These are phyloP conservation scores for Schwanniomyces sp. DNA, from an alignment of 805 yeast species.

Conservation along the genomic window DNA sequence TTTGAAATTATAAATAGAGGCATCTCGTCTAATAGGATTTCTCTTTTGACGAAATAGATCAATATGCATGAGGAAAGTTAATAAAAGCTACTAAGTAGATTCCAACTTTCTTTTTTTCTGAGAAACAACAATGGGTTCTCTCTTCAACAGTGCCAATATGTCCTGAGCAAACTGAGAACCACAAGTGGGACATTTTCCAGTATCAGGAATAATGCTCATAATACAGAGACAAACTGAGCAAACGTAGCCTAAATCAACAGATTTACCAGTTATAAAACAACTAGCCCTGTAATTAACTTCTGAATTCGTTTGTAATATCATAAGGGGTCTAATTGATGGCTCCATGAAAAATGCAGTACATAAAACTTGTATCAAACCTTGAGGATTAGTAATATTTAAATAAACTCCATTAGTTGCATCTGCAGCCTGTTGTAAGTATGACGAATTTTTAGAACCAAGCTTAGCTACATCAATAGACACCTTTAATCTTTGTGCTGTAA, in stretches of 20 bases:
- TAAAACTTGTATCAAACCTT: slow-evolving; percentile 81
- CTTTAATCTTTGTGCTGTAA: slow-evolving; percentile 91
- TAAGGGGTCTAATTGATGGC: slow-evolving; percentile 73
- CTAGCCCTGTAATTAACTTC: slow-evolving; percentile 93
- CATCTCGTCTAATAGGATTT: slow-evolving; percentile 8
- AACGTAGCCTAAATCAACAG: slow-evolving; percentile 91
- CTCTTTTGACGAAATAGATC: slow-evolving; percentile 1
- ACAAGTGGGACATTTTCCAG: slow-evolving; percentile 81
- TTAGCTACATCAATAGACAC: slow-evolving; percentile 91
- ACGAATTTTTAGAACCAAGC: slow-evolving; percentile 59
- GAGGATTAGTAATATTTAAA: slow-evolving; percentile 62
- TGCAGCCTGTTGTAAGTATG: slow-evolving; percentile 91
- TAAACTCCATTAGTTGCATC: slow-evolving; percentile 94
- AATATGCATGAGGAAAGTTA: background rate
- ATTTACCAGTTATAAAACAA: slow-evolving; percentile 85
- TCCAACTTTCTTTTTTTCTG: slow-evolving; percentile 37
- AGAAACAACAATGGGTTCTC: slow-evolving; percentile 55
- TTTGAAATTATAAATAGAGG: slow-evolving; percentile 31
- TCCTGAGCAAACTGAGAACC: slow-evolving; percentile 70
- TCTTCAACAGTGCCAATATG: slow-evolving; percentile 55
- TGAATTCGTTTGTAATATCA: slow-evolving; percentile 78
- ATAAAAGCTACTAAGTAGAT: slow-evolving; percentile 3
- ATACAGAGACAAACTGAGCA: slow-evolving; percentile 92
- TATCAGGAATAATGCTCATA: slow-evolving; percentile 66
- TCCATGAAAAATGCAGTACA: slow-evolving; percentile 82